phyloP scores from a whole-genome alignment of 495 filamentous ascomycete genomes.

The Neurospora sp. region DNA sequence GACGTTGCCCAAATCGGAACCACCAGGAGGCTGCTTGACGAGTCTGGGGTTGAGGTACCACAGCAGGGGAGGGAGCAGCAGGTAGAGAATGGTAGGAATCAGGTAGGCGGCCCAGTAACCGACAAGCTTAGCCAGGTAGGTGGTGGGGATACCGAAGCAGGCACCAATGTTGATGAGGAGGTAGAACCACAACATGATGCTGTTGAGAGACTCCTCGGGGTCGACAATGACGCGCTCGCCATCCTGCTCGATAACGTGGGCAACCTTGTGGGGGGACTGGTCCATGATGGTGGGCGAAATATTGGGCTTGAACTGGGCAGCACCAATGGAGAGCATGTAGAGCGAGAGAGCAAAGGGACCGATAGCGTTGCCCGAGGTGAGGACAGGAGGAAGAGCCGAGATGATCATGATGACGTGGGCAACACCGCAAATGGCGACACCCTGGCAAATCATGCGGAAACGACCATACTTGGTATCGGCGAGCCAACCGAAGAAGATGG shows the following conservation, averaged over 20 bases:
- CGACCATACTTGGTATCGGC: slow-evolving; percentile 48
- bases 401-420: slow-evolving; percentile 55
- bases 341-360: slow-evolving; percentile 48
- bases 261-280: slow-evolving; percentile 47
- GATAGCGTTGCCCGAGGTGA: slow-evolving; percentile 45
- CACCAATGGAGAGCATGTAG: slow-evolving; percentile 47
- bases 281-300: slow-evolving; percentile 61
- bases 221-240: slow-evolving; percentile 71
- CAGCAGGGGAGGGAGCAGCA: slow-evolving; percentile 43
- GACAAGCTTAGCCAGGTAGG: slow-evolving; percentile 37
- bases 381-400: slow-evolving; percentile 45
- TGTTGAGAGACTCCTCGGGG: slow-evolving; percentile 62
- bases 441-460: slow-evolving; percentile 51
- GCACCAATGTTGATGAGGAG: slow-evolving; percentile 67
- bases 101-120: slow-evolving; percentile 68
- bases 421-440: slow-evolving; percentile 47
- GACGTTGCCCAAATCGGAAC: slow-evolving; percentile 44
- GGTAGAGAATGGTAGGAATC: slow-evolving; percentile 51
- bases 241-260: slow-evolving; percentile 51
- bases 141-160: slow-evolving; percentile 43
- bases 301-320: slow-evolving; percentile 56
- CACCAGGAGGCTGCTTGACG: slow-evolving; percentile 39
- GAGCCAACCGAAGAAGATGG: slow-evolving; percentile 49
- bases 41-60: slow-evolving; percentile 37
- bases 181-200: slow-evolving; percentile 58